These are phyloP conservation scores for Jamesozyma spencerorum DNA, from an alignment of 805 yeast species.

Conservation along the genomic window DNA sequence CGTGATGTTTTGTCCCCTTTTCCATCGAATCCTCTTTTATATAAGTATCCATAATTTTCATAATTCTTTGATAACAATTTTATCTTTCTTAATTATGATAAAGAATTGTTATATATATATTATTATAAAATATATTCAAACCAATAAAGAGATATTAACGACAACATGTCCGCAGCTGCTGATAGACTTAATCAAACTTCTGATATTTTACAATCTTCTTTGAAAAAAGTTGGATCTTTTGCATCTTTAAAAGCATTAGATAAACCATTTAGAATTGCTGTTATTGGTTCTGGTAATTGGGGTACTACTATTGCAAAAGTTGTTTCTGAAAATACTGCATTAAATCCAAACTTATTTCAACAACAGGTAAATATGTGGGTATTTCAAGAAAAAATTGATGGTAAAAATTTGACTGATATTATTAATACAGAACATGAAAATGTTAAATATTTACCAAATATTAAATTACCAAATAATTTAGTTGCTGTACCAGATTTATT, in stretches of 20 bases:
- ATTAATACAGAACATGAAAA: conserved; percentile 88
- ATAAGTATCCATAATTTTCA: too few species aligned
- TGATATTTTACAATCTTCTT: conserved; percentile 19
- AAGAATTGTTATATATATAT: too few species aligned
- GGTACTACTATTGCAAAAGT: conserved; percentile 97
- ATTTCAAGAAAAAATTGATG: conserved; percentile 73
- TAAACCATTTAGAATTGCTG: conserved; percentile 48
- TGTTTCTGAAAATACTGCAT: conserved; percentile 75
- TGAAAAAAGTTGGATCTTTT: conserved; percentile 11
- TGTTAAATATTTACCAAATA: conserved; percentile 87
- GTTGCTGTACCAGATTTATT: conserved; percentile 79
- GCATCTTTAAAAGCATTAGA: conserved; percentile 12
- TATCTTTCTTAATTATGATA: too few species aligned
- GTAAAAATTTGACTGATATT: conserved; percentile 75
- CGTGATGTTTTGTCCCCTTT: too few species aligned
- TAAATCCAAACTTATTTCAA: conserved; percentile 64
- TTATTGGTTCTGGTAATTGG: conserved; percentile 96
- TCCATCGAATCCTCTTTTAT: too few species aligned
- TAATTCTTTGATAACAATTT: too few species aligned
- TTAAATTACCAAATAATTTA: conserved; percentile 76
- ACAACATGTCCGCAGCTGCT: too few species aligned
- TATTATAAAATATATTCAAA: too few species aligned
- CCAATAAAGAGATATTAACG: too few species aligned
- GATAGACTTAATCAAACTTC: conserved; percentile 28
- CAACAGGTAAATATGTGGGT: conserved; percentile 93